Base-by-base conservation (phyloP, 768 basidiomycete species). In the Tulasnella sp. region DNA sequence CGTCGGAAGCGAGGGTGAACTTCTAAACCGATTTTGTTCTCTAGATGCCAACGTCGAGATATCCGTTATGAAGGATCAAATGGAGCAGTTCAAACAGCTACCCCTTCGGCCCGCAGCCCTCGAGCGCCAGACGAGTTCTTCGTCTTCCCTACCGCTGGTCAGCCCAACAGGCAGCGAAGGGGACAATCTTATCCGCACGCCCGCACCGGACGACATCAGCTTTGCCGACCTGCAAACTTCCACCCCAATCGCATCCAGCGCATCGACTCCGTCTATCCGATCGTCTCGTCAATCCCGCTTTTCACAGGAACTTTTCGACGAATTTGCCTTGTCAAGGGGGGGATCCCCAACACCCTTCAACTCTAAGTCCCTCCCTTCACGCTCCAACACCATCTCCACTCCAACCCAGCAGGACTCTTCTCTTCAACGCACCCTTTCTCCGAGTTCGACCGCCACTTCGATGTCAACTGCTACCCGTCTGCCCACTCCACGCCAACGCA, bases 11-110 rank as follows among this genome's bases (percentile, higher is more conserved):
- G 67, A 31, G 25, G 3, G 14, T 19, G 22, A 8, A 2, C 37
- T 37, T 12, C 5, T 29, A 14, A 45, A 29, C 36, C n/a, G 31
- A 25, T 67, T 36, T 39, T 38, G 45, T 67, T 38, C n/a, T 31
- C 42, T 79, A 97, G 96, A 97, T 84, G 89, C 93, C 74, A 92
- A 90, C 78, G 91, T 90, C 71, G 96, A 97, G 83, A 88, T 94
- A 36, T 88, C 89, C 25, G 92, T 96, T 73, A 85, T 97, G 76
- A 91, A 88, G 82, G 92, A 95, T 79, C 93, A 93, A 79, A 68
- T 76, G 37, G 58, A 67, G n/a, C 75, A 68, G 25, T 38, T 52
- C 38, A 76, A 76, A 38, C 40, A 37, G 38, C 40, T 78, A 76
- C 29, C 58, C 67, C 74, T 29, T 70, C 64, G 69, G 74, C 42